These are phyloP conservation scores for Actinomucor elegans DNA, from an alignment of 371 early-diverging fungal genomes.

Conservation along the genomic window DNA sequence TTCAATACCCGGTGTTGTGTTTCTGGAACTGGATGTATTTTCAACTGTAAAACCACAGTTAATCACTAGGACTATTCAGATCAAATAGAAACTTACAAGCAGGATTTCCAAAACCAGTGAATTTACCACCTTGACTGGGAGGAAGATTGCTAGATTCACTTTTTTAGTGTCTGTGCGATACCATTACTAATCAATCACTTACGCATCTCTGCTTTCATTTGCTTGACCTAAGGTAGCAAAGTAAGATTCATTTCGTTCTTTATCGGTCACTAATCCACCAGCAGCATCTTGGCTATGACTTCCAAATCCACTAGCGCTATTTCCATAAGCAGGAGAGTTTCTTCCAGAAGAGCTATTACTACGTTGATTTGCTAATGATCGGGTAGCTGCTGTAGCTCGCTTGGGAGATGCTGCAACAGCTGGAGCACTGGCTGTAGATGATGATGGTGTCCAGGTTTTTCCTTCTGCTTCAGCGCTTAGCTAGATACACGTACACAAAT, in stretches of 20 bases:
- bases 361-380: conserved; percentile 17
- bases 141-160: conserved; percentile 57
- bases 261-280: conserved; percentile 13
- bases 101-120: conserved; percentile 86
- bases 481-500: conserved; percentile 20
- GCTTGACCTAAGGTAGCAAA: conserved; percentile 22
- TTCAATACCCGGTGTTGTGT: conserved; percentile 47
- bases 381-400: conserved; percentile 13
- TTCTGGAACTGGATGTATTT: conserved; percentile 25
- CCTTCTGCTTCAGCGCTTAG: conserved; percentile 78
- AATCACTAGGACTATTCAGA: background rate
- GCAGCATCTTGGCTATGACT: background rate
- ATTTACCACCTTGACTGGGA: conserved; percentile 93
- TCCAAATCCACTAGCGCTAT: background rate
- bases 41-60: conserved; percentile 28
- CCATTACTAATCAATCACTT: conserved; percentile 39
- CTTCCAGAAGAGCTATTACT: conserved; percentile 23
- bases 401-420: background rate
- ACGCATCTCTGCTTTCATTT: conserved; percentile 21
- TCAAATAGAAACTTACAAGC: conserved; percentile 30
- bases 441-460: conserved; percentile 60
- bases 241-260: conserved; percentile 19
- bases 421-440: conserved; percentile 4
- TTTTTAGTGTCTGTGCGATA: background rate
- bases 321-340: conserved; percentile 9